These are phyloP conservation scores for Flaveria sonorensis DNA, from an alignment of 129 eudicot species.

Conservation along the genomic window DNA sequence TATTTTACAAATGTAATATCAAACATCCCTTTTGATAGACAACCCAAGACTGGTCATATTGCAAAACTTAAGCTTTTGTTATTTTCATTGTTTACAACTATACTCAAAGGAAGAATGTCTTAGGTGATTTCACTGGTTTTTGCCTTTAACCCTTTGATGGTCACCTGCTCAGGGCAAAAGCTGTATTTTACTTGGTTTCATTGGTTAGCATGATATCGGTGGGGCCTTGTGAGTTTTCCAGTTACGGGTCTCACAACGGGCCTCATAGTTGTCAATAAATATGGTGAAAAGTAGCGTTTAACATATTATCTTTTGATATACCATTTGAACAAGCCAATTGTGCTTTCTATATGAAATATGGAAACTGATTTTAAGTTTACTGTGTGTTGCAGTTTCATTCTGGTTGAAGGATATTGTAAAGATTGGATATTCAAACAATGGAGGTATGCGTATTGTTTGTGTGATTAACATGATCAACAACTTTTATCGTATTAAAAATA, in stretches of 20 bases:
- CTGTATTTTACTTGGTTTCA: no score
- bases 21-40: neutral
- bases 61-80: neutral
- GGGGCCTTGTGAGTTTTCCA: no score
- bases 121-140: no score
- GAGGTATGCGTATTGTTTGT: slow-evolving; percentile 31
- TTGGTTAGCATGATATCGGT: no score
- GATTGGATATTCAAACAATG: slow-evolving; percentile 30
- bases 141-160: no score
- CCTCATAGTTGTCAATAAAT: neutral
- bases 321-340: neutral
- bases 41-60: neutral
- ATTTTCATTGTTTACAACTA: neutral
- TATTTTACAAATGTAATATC: neutral
- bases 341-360: slow-evolving; percentile 6
- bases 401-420: slow-evolving; percentile 38
- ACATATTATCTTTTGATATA: neutral
- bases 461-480: slow-evolving; percentile 21
- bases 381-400: slow-evolving; percentile 32
- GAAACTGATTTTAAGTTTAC: neutral
- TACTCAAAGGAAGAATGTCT: no score
- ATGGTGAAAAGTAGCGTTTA: neutral
- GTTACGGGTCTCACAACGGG: no score
- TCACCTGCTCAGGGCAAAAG: no score
- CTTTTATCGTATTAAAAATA: slow-evolving; percentile 10